A percentile compares a stretch with the other conserved stretches of the same genome.
Conservation (phyloP, 2,329 filamentous ascomycete species). For the Hymenotorrendiella dingleyae region DNA sequence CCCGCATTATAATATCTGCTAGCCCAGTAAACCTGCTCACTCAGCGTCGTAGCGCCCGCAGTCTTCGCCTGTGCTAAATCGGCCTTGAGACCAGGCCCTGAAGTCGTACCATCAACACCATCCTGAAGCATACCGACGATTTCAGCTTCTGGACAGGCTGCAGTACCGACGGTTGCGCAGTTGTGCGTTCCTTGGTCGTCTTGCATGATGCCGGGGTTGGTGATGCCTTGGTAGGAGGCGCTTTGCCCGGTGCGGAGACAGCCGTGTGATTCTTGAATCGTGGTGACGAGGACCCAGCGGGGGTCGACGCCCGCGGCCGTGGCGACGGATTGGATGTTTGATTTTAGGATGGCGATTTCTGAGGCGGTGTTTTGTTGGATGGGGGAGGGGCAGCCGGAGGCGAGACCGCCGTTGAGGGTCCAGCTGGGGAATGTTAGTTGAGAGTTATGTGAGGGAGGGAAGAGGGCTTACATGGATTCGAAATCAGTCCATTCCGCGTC, state of each 20-base stretch:
- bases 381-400: background rate
- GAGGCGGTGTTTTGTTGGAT: conserved; percentile 3
- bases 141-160: background rate
- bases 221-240: background rate
- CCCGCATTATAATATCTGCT: conserved; percentile 7
- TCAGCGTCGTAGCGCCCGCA: background rate
- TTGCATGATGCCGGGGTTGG: conserved; percentile 23
- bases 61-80: background rate
- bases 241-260: conserved; percentile 16
- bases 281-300: conserved; percentile 28
- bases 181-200: conserved; percentile 5
- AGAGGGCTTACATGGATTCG: background rate
- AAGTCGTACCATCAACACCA: background rate
- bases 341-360: conserved; percentile 3
- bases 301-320: conserved; percentile 18
- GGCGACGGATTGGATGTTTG: conserved; percentile 1
- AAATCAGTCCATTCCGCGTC: conserved; percentile 2
- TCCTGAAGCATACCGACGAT: conserved; percentile 7
- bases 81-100: conserved; percentile 1
- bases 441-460: background rate
- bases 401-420: background rate
- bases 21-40: conserved; percentile 3
- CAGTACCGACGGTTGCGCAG: conserved; percentile 2
- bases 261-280: conserved; percentile 30
- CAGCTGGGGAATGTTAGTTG: conserved; percentile 1